Evolutionary conservation across 345 rosid species (phyloP), one percentile per base, ranked within the genome.

Genomic region (Hevea brasiliensis): DNA sequence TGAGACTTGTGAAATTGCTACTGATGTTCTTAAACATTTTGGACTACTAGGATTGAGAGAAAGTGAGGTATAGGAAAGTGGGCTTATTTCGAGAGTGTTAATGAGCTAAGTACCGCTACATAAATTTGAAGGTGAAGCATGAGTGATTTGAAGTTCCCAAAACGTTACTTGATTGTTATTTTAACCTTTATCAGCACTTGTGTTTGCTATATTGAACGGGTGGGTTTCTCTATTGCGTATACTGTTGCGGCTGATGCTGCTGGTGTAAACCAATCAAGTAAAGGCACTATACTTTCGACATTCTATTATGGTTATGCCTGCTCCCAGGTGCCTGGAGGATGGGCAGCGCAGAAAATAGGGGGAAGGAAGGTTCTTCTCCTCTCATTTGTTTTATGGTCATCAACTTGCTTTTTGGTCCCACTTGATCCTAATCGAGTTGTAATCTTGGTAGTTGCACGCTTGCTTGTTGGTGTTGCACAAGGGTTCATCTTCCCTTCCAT

Each of bases 381-480:
- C 53, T 95, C 99, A 0, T 95, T 95, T 81, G 85, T 95, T 20
- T 66, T 92, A 50, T 95, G 98, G 97, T 92, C 98, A 24, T 89
- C 91, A 14, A 91, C 99, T 37, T 90, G 97, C 79, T 90, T 92
- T 77, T 78, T 92, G 72, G 76, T 94, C 66, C 97, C 94, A 0
- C 85, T 92, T 67, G 96, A 94, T 83, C 98, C 99, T 0, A 88
- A 86, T 74, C 80, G 89, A 75, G 90, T 84, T 37, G 72, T 72
- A 20, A 18, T 83, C 32, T 76, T 95, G 84, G 96, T 89, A 74
- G 41, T 85, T 67, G 94, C 97, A 18, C 94, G 98, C 68, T 85
- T 95, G 80, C 97, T 95, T 73, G 98, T 92, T 80, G 98, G 99
- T 81, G 98, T 95, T 44, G 95, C 99, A 0, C 98, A 95, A 79